phyloP scores from a whole-genome alignment of 208 protist species.

The Leishmania guyanensis region DNA sequence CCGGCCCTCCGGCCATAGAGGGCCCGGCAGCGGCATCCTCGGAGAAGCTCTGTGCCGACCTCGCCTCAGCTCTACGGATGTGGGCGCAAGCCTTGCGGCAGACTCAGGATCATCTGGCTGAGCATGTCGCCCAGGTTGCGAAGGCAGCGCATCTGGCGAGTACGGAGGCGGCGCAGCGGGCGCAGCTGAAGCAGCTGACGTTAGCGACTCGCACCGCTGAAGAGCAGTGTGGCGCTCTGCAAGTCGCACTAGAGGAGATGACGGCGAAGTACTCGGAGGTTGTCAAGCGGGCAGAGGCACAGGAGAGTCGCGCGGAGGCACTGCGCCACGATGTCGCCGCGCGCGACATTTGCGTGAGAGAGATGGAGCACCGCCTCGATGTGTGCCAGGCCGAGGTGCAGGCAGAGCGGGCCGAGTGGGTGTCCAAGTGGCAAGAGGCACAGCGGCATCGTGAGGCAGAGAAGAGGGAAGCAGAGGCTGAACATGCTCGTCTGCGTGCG shows the following conservation, averaged over 20 bases:
- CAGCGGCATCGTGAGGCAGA: slow-evolving; percentile 27
- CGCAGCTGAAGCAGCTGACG: background rate
- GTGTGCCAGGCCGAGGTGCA: slow-evolving; percentile 22
- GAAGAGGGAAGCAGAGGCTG: slow-evolving; percentile 10
- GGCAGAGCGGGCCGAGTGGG: slow-evolving; percentile 33
- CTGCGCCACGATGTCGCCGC: slow-evolving; percentile 7
- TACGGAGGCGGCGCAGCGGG: background rate
- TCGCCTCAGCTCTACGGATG: background rate
- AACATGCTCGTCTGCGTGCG: slow-evolving; percentile 5
- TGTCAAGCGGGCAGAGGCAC: background rate
- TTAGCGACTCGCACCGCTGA: background rate
- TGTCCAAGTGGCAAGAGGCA: slow-evolving; percentile 28
- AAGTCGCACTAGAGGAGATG: slow-evolving; percentile 22
- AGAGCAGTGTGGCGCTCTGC: slow-evolving; percentile 9
- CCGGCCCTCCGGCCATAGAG: background rate
- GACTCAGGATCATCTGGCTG: background rate
- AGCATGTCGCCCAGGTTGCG: background rate
- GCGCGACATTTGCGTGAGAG: slow-evolving; percentile 9
- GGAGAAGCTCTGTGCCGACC: slow-evolving; percentile 6
- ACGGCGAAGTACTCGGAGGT: slow-evolving; percentile 1
- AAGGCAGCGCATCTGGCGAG: background rate
- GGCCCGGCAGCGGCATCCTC: background rate
- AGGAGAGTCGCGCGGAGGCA: background rate
- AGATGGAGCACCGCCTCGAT: slow-evolving; percentile 22
- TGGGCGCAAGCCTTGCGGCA: background rate